These are phyloP conservation scores for Blastobotrys peoriensis DNA, from an alignment of 805 yeast genomes.

Conservation along the genomic window DNA sequence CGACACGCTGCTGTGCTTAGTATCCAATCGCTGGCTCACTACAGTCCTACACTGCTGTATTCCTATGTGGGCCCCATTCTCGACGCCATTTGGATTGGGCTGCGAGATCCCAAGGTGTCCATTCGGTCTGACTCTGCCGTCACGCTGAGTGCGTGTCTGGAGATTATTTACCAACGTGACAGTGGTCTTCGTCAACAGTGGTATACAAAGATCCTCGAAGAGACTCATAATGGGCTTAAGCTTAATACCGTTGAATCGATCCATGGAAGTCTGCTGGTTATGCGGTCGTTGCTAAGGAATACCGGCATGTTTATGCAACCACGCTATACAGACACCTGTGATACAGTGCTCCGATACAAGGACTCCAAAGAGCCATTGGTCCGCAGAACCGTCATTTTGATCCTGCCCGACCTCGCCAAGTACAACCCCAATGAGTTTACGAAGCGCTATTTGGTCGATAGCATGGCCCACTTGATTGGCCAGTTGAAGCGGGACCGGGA, in stretches of 20 bases:
- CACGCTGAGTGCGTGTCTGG: conserved; percentile 69
- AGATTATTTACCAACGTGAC: conserved; percentile 76
- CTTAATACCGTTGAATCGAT: conserved; percentile 54
- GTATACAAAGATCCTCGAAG: conserved; percentile 64
- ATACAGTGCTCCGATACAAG: conserved; percentile 62
- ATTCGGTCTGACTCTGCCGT: conserved; percentile 81
- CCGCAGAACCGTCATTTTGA: conserved; percentile 76
- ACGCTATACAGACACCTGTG: conserved; percentile 71
- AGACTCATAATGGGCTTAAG: conserved; percentile 57
- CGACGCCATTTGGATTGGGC: conserved; percentile 80
- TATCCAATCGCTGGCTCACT: conserved; percentile 74
- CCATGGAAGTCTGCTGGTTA: conserved; percentile 84
- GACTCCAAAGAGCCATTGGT: conserved; percentile 72
- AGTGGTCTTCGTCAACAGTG: conserved; percentile 61
- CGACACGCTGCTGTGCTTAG: conserved; percentile 88
- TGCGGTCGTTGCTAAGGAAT: conserved; percentile 65
- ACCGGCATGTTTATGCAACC: conserved; percentile 69
- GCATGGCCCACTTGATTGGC: conserved; percentile 67
- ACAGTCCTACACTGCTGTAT: conserved; percentile 79
- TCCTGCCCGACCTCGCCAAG: conserved; percentile 75
- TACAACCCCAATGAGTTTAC: conserved; percentile 72
- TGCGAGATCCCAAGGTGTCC: conserved; percentile 68
- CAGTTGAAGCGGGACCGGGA: conserved; percentile 75
- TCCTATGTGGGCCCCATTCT: conserved; percentile 72
- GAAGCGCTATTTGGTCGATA: conserved; percentile 71